phyloP scores from a whole-genome alignment of 2,329 filamentous ascomycete genomes.

The Aspergillus niger region DNA sequence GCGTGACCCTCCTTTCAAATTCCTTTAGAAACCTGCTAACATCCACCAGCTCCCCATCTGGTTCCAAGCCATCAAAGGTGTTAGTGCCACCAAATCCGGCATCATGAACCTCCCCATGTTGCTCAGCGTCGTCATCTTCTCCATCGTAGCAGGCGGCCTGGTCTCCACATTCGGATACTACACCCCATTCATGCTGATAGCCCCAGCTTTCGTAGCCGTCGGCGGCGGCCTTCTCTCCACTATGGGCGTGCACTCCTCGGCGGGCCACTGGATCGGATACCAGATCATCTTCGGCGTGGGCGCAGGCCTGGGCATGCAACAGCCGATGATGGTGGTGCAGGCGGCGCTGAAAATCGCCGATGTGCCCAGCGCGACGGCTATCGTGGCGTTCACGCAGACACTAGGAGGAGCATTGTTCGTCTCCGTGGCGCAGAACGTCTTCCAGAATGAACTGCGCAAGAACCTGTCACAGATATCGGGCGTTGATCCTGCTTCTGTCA shows the following conservation, averaged over 20 bases:
- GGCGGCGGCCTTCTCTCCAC: conserved; percentile 42
- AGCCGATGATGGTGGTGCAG: conserved; percentile 39
- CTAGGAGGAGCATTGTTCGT: conserved; percentile 43
- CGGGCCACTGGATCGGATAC: conserved; percentile 43
- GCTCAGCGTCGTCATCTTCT: conserved; percentile 33
- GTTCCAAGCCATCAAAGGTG: conserved; percentile 45
- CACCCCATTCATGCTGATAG: conserved; percentile 42
- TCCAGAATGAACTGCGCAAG: conserved; percentile 37
- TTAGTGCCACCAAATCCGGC: conserved; percentile 37
- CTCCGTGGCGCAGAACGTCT: conserved; percentile 37
- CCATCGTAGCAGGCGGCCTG: conserved; percentile 34
- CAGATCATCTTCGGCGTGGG: conserved; percentile 41
- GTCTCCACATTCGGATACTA: conserved; percentile 42
- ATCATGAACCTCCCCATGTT: conserved; percentile 43
- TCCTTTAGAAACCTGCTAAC: neutral
- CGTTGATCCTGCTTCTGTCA: conserved; percentile 29
- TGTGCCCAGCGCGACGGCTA: conserved; percentile 38
- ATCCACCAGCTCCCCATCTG: conserved; percentile 44
- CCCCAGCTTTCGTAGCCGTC: conserved; percentile 34
- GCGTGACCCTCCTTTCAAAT: conserved; percentile 2
- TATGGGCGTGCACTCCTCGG: conserved; percentile 32
- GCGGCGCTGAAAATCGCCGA: conserved; percentile 34
- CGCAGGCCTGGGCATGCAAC: conserved; percentile 40
- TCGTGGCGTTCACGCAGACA: conserved; percentile 41
- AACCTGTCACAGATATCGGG: conserved; percentile 31